These are phyloP conservation scores for Leccinum barrowsii DNA, from an alignment of 768 basidiomycete genomes.

Conservation along the genomic window DNA sequence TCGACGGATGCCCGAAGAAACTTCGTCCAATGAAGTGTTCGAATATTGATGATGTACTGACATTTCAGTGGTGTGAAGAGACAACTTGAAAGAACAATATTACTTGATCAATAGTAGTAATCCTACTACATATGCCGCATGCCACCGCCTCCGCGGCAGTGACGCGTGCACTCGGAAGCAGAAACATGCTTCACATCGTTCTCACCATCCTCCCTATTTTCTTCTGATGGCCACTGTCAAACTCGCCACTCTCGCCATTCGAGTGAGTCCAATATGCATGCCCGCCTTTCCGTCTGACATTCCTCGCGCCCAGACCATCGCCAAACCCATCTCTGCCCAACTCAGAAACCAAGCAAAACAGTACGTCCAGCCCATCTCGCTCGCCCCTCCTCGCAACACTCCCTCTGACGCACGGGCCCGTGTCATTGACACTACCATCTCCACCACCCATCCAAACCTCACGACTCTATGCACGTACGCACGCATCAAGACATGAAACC, in stretches of 20 bases:
- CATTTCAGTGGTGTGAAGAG: not conserved
- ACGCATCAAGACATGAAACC: slow-evolving; percentile 53
- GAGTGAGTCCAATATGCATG: slow-evolving; percentile 42
- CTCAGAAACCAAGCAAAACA: slow-evolving; percentile 71
- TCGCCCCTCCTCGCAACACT: not conserved
- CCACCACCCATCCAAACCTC: not conserved
- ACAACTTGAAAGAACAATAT: not conserved
- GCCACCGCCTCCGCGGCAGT: not conserved
- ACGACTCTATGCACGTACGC: not conserved
- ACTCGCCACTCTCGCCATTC: slow-evolving; percentile 68
- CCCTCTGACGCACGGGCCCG: not conserved
- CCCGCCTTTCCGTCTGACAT: not conserved
- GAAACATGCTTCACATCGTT: not conserved
- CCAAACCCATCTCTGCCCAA: slow-evolving; percentile 72
- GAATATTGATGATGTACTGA: not conserved
- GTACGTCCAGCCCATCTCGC: slow-evolving; percentile 37
- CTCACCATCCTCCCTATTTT: not conserved
- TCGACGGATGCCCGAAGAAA: not conserved
- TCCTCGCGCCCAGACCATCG: slow-evolving; percentile 55
- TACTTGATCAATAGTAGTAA: no score
- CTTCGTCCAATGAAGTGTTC: no score
- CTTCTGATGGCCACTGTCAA: slow-evolving; percentile 66
- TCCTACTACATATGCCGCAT: not conserved
- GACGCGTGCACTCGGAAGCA: not conserved
- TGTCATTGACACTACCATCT: not conserved